These are phyloP conservation scores for Epichloe gansuensis DNA, from an alignment of 2,329 filamentous ascomycete genomes.

Conservation along the genomic window DNA sequence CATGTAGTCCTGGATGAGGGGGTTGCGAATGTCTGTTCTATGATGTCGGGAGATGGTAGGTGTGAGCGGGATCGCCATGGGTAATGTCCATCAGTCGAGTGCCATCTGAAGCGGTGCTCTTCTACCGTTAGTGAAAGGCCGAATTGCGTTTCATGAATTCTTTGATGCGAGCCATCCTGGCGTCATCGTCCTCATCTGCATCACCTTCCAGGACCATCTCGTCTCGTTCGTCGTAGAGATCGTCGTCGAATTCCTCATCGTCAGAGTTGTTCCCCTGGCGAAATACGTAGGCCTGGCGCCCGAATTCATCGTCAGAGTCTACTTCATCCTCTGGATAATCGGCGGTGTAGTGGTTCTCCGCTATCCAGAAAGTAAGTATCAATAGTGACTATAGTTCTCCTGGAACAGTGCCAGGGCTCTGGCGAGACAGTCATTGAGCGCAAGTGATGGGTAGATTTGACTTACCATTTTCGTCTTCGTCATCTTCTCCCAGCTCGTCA, in stretches of 20 bases:
- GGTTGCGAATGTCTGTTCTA: too few relatives aligned
- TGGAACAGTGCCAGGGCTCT: not conserved
- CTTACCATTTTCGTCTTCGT: constrained; percentile 54
- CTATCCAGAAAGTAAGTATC: constrained; percentile 22
- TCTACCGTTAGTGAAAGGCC: constrained; percentile 8
- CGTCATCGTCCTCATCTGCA: constrained; percentile 22
- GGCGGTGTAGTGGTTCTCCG: constrained; percentile 66
- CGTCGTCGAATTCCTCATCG: constrained; percentile 38
- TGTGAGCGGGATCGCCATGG: too few relatives aligned
- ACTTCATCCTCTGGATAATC: constrained; percentile 75
- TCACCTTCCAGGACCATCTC: constrained; percentile 26
- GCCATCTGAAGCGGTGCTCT: not conserved
- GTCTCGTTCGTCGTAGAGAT: constrained; percentile 24
- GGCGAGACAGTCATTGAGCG: not conserved
- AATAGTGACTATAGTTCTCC: not conserved
- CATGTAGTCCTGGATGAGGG: too few relatives aligned
- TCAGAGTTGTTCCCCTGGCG: constrained; percentile 41
- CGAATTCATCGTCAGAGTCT: constrained; percentile 47
- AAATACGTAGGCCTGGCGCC: constrained; percentile 41
- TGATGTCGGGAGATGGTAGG: too few relatives aligned
- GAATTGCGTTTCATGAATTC: constrained; percentile 23
- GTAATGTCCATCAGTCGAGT: not conserved
- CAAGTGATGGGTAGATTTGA: not conserved
- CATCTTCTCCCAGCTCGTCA: constrained; percentile 44
- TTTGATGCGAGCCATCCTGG: constrained; percentile 25